A percentile compares a stretch with the other conserved stretches of the same genome.
phyloP scores from a whole-genome alignment of 2,329 filamentous ascomycete genomes.

The Epichloe uncinata region DNA sequence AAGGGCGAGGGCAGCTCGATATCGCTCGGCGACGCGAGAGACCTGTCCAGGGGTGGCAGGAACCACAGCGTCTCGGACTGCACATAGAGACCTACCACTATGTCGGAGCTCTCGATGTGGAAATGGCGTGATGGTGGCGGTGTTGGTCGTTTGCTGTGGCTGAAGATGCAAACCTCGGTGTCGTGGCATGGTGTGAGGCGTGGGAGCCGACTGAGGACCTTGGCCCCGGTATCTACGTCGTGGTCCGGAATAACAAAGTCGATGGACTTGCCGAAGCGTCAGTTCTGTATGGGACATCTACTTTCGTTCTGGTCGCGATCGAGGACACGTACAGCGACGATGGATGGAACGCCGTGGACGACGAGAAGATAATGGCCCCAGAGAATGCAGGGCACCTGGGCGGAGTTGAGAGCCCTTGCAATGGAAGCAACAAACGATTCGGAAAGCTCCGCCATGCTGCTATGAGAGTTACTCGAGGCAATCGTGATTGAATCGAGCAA shows the following conservation, averaged over 20 bases:
- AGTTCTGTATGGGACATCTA: not conserved
- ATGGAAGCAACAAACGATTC: not conserved
- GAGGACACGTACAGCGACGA: not conserved
- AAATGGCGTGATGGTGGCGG: not conserved
- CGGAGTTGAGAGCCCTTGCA: not conserved
- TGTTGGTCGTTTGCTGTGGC: not conserved
- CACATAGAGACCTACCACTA: no score
- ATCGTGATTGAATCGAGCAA: no score
- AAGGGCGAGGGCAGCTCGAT: no score
- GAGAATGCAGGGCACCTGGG: not conserved
- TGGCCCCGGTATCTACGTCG: not conserved
- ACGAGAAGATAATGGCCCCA: slow-evolving; percentile 2
- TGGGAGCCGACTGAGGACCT: not conserved
- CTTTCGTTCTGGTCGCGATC: not conserved
- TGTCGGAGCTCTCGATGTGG: not conserved
- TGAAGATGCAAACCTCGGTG: not conserved
- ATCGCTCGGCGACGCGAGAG: no score
- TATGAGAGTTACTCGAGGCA: no score
- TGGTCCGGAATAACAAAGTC: not conserved
- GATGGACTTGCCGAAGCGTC: not conserved
- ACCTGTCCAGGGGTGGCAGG: no score
- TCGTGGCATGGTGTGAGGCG: not conserved
- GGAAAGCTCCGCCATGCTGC: not conserved
- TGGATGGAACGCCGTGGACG: not conserved
- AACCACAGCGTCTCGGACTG: no score